phyloP scores from a whole-genome alignment of 1,139 yeast genomes.

The Arxiozyma heterogenica region DNA sequence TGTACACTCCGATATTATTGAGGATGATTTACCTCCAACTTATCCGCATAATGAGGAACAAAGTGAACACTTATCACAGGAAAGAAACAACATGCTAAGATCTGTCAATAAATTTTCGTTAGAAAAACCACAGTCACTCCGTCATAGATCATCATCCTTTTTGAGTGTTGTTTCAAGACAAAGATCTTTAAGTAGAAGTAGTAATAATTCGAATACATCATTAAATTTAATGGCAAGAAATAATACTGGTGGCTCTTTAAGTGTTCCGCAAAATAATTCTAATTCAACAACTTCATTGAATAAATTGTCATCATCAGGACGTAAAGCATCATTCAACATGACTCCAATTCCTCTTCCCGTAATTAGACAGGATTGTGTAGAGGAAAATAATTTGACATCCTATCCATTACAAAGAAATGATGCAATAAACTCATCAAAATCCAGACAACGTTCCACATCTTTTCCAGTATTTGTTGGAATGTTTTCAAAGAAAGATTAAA shows the following conservation, averaged over 20 bases:
- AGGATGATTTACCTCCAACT: conserved; percentile 51
- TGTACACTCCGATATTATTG: conserved; percentile 39
- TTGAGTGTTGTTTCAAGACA: conserved; percentile 11
- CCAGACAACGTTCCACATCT: conserved; percentile 12
- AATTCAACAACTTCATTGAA: conserved; percentile 10
- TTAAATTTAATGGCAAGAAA: conserved; percentile 12
- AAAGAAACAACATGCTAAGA: background rate
- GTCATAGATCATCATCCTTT: conserved; percentile 14
- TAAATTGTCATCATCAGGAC: conserved; percentile 14
- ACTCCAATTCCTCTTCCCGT: conserved; percentile 13
- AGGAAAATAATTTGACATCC: background rate
- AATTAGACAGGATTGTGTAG: background rate
- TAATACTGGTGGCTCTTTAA: conserved; percentile 9
- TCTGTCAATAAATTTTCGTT: conserved; percentile 5
- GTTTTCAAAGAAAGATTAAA: conserved; percentile 10
- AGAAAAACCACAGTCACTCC: conserved; percentile 8
- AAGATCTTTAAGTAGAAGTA: conserved; percentile 17
- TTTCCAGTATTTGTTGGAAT: conserved; percentile 15
- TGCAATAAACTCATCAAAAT: conserved; percentile 7
- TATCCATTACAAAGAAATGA: conserved; percentile 8
- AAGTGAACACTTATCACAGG: background rate
- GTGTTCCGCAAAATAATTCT: conserved; percentile 5
- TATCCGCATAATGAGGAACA: conserved; percentile 34
- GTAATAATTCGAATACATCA: conserved; percentile 19
- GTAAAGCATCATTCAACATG: conserved; percentile 23